Percentiles rank a stretch among this genome's conserved stretches.
Evolutionary conservation across 2,329 filamentous ascomycete species (phyloP).

Genomic region (Sporothrix euskadiensis): DNA sequence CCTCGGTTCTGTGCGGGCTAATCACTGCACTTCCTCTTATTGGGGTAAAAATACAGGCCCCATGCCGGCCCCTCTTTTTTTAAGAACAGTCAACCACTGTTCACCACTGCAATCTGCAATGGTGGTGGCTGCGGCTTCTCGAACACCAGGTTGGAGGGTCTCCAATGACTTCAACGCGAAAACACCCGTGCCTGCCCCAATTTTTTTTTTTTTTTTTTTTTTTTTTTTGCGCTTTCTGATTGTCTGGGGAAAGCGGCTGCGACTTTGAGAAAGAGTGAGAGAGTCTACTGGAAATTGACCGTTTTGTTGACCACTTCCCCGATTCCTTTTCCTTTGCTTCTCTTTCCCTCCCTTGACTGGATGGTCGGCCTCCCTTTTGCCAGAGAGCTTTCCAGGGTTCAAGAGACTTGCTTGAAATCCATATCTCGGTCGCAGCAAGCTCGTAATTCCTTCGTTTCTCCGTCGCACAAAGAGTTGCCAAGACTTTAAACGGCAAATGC

Average conservation of each 20-base stretch:
- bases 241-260: constrained; percentile 2
- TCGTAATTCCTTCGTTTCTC: constrained; percentile 30
- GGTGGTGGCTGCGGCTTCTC: neutral
- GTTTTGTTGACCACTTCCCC: neutral
- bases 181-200: constrained; percentile 16
- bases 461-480: neutral
- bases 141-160: neutral
- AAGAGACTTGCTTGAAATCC: too few relatives aligned
- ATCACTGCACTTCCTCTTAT: constrained; percentile 13
- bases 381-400: neutral
- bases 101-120: neutral
- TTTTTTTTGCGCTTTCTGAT: neutral
- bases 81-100: neutral
- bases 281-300: neutral
- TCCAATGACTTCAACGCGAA: constrained; percentile 16
- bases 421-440: constrained; percentile 5
- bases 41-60: constrained; percentile 4
- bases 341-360: neutral
- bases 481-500: neutral
- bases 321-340: neutral
- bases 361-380: neutral
- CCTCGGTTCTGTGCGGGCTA: constrained; percentile 33
- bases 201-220: neutral
- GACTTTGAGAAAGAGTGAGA: neutral
- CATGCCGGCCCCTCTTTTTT: constrained; percentile 11